Conservation (phyloP, 176 grass and related monocot genomes). For the Panicum miliaceum region DNA sequence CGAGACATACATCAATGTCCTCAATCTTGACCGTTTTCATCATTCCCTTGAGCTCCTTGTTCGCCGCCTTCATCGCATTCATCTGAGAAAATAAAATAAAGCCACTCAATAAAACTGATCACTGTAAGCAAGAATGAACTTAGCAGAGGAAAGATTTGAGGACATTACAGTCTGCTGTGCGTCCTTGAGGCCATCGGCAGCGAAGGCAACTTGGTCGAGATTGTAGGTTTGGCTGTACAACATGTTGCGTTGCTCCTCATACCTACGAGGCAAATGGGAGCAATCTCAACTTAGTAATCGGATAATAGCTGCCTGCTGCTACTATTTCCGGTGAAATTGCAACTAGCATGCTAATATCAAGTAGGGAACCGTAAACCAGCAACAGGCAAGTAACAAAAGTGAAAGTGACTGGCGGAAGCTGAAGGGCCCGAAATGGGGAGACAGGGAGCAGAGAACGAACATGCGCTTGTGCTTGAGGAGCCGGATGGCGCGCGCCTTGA, state of each 20-base stretch:
- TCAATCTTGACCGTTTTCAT: constrained; percentile 96
- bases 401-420: background rate
- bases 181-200: constrained; percentile 89
- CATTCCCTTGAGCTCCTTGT: constrained; percentile 95
- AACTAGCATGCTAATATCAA: background rate
- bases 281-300: background rate
- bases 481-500: constrained; percentile 90
- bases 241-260: constrained; percentile 95
- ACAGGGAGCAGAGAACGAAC: background rate
- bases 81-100: constrained; percentile 49
- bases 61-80: constrained; percentile 86
- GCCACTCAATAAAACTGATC: background rate
- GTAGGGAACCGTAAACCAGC: background rate
- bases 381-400: background rate
- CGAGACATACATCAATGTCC: constrained; percentile 80
- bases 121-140: background rate
- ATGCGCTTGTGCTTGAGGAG: constrained; percentile 92
- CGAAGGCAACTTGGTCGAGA: constrained; percentile 92
- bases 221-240: constrained; percentile 94
- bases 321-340: background rate
- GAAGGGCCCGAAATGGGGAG: background rate
- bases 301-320: background rate
- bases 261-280: constrained; percentile 44
- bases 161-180: constrained; percentile 86
- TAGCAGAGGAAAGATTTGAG: background rate